Evolutionary conservation across 208 protist genomes (phyloP), one percentile per base, ranked within the genome.

Genomic region (Spongospora subterranea): DNA sequence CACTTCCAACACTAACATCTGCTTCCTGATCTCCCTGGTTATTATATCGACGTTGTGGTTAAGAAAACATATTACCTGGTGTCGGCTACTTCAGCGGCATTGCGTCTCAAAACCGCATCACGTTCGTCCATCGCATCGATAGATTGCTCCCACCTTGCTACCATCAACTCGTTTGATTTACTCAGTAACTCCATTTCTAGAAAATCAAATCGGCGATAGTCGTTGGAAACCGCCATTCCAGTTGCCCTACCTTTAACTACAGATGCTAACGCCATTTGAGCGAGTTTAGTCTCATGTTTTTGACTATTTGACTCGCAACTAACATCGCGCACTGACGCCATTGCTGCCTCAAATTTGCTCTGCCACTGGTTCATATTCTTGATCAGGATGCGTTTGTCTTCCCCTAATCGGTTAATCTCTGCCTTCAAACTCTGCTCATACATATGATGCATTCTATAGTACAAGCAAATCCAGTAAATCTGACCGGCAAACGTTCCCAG

Each of bases 71-170:
- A 6, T 13, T 6, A 82, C 71, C 40, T 82, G 71, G 71, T 43
- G 17, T 82, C 11, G 71, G 71, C 71, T 6, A 43, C n/a, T 17
- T 82, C 71, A n/a, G 71, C 71, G 6, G 71, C 71, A 35, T 35
- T 82, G 71, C 71, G 71, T 45, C n/a, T 35, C 6, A 82, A 35
- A 43, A 82, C 40, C 35, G 6, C 17, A n/a, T 82, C 71, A 43
- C 71, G 71, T 82, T 82, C 71, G 71, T 82, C 71, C 71, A 82
- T 82, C 17, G 71, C 71, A n/a, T 82, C 71, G 6, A 82, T n/a
- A 35, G 71, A 82, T 35, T 82, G 17, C n/a, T 82, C 71, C 71
- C 71, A 82, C 13, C 71, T 6, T 20, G 40, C n/a, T 6, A 82
- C 13, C 35, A 82, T 6, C 71, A 82, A n/a, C 35, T 82, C 71